Conservation (phyloP, 345 rosid genomes). For the Ceriops decandra region DNA sequence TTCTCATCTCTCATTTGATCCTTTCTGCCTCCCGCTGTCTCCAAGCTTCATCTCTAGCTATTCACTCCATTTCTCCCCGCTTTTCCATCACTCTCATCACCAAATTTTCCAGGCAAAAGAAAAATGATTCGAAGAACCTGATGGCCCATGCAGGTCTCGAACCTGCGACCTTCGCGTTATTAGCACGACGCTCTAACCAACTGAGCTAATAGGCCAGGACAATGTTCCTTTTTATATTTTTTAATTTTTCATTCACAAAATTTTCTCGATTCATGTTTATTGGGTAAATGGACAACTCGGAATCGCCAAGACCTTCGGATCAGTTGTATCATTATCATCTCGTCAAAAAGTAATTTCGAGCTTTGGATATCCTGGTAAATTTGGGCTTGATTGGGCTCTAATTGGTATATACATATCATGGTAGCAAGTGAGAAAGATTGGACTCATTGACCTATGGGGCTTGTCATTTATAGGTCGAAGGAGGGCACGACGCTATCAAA, state of each 20-base stretch:
- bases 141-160: conserved; percentile 22
- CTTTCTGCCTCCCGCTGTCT: conserved; percentile 60
- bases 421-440: too few relatives aligned
- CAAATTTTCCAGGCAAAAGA: conserved; percentile 49
- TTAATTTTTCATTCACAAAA: too few relatives aligned
- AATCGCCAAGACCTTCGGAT: too few relatives aligned
- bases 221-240: rapidly evolving
- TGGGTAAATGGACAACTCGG: too few relatives aligned
- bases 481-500: too few relatives aligned
- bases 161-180: conserved; percentile 60
- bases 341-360: too few relatives aligned
- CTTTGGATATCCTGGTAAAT: too few relatives aligned
- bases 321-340: too few relatives aligned
- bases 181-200: conserved; percentile 30
- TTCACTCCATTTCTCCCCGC: conserved; percentile 59
- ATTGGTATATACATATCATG: too few relatives aligned
- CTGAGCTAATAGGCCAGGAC: conserved; percentile 13
- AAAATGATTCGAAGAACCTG: conserved; percentile 19
- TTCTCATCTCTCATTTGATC: conserved; percentile 51
- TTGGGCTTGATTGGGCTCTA: too few relatives aligned
- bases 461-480: too few relatives aligned
- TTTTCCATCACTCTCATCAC: conserved; percentile 56
- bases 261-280: rapidly evolving
- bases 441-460: too few relatives aligned
- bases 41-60: conserved; percentile 45